Base-by-base conservation (phyloP, 768 basidiomycete species). In the Gyrodon lividus region DNA sequence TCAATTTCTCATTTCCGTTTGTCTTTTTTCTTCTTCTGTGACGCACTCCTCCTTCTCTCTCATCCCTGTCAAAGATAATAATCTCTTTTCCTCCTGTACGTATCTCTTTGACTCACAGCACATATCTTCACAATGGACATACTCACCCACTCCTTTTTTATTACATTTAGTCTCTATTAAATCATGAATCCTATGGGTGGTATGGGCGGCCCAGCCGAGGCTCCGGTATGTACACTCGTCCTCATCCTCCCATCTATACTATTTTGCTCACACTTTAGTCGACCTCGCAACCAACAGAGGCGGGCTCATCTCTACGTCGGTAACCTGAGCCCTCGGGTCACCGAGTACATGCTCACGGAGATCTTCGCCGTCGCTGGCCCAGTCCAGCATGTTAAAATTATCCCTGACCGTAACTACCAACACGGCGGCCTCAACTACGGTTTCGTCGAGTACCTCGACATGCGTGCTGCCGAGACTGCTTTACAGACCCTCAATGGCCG, bases 341-440 rank as follows among this genome's bases (percentile, higher is more conserved):
- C 95, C 48, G 97, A 98, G 77, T 96, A 94, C 76, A 98, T 98
- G 91, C 86, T 98, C 67, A 93, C 92, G 39, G 96, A 98, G 72
- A 95, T 94, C 56, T 95, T 94, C 69, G 92, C 92, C 70, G 92
- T 94, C 65, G 92, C 92, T 68, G 97, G 96, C 40, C 89, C 93
- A 54, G 97, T 98, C 56, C 92, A 96, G 72, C 91, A 95, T 70
- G 96, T 98, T 71, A 99, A 99, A 84, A 98, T 99, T 72, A 98
- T 99, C 71, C 96, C 96, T 26, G 97, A 99, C 77, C 86, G 95
- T 63, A 98, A 97, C 78, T 98, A 95, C 70, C 95, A 98, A 72
- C 97, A 99, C 68, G 97, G 95, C 50, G 97, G 97, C 55, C 87
- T 97, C 72, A 98, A 98, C 78, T 99, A 98, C 66, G 97, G 97